A percentile compares a stretch with the other conserved stretches of the same genome.
phyloP scores from a whole-genome alignment of 2,329 filamentous ascomycete genomes.

The Hypoxylon sp. region DNA sequence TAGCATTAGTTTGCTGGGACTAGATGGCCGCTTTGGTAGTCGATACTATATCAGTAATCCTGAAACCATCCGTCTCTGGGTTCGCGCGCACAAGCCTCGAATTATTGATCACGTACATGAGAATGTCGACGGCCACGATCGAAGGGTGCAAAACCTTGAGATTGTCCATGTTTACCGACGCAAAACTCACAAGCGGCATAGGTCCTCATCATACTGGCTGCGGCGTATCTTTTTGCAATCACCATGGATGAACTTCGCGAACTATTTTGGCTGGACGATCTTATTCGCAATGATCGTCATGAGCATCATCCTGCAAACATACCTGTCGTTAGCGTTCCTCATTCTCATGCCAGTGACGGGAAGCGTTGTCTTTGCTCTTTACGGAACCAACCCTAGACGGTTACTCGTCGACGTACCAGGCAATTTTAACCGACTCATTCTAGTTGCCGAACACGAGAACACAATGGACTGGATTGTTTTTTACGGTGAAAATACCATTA shows the following conservation, averaged over 20 bases:
- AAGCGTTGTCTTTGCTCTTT: not conserved
- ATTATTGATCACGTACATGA: constrained; percentile 1
- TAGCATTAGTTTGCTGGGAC: not conserved
- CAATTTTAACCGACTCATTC: constrained; percentile 6
- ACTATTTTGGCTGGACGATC: not conserved
- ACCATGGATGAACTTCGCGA: not conserved
- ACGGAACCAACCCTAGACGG: constrained; percentile 4
- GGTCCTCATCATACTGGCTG: not conserved
- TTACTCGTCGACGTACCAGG: not conserved
- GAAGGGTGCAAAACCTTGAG: constrained; percentile 6
- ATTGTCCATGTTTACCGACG: constrained; percentile 5
- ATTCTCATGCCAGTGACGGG: constrained; percentile 9
- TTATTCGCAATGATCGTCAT: constrained; percentile 4
- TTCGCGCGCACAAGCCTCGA: not conserved
- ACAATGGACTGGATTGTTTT: constrained; percentile 5
- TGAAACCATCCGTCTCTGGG: not conserved
- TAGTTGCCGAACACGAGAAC: constrained; percentile 12
- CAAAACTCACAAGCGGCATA: not conserved
- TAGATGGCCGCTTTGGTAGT: constrained; percentile 4
- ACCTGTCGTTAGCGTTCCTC: constrained; percentile 4
- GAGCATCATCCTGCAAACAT: constrained; percentile 7
- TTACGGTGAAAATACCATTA: constrained; percentile 1
- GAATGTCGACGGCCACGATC: not conserved
- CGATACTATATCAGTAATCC: constrained; percentile 5
- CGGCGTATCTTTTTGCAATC: not conserved